phyloP scores from a whole-genome alignment of 2,329 filamentous ascomycete species.

The Ophiostoma sp. region DNA sequence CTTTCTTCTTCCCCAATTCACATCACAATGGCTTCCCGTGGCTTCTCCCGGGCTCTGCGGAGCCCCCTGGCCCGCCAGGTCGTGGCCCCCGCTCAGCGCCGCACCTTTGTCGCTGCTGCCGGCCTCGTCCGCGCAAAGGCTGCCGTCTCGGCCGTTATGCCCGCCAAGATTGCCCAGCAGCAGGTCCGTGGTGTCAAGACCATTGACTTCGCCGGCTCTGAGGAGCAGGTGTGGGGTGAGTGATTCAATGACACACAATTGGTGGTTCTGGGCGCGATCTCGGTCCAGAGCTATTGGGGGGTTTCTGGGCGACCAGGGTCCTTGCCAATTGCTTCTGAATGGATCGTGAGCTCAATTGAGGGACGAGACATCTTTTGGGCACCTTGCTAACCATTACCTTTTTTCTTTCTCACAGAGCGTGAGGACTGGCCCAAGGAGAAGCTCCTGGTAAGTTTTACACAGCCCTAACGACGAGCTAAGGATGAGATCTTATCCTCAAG shows the following conservation, averaged over 20 bases:
- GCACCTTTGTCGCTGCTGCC: conserved; percentile 62
- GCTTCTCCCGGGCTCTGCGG: conserved; percentile 67
- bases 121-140: conserved; percentile 57
- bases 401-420: conserved; percentile 66
- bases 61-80: conserved; percentile 64
- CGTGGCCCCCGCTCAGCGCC: conserved; percentile 60
- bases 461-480: conserved; percentile 9
- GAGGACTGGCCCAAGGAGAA: conserved; percentile 98
- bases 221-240: conserved; percentile 92
- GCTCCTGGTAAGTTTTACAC: conserved; percentile 73
- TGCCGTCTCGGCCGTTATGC: conserved; percentile 45
- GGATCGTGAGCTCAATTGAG: not conserved
- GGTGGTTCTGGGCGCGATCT: too few species aligned
- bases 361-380: not conserved
- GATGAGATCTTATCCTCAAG: not conserved
- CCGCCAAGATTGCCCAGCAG: conserved; percentile 45
- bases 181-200: conserved; percentile 93
- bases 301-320: not conserved
- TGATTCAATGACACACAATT: conserved; percentile 22
- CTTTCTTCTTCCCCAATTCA: conserved; percentile 33
- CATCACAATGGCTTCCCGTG: conserved; percentile 72
- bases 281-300: not conserved
- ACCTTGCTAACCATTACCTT: not conserved
- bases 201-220: conserved; percentile 94
- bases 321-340: not conserved